A percentile compares a stretch with the other conserved stretches of the same genome.
These are phyloP conservation scores for Pseudomonodictys pantanalensis DNA, from an alignment of 495 filamentous ascomycete genomes.

Conservation along the genomic window DNA sequence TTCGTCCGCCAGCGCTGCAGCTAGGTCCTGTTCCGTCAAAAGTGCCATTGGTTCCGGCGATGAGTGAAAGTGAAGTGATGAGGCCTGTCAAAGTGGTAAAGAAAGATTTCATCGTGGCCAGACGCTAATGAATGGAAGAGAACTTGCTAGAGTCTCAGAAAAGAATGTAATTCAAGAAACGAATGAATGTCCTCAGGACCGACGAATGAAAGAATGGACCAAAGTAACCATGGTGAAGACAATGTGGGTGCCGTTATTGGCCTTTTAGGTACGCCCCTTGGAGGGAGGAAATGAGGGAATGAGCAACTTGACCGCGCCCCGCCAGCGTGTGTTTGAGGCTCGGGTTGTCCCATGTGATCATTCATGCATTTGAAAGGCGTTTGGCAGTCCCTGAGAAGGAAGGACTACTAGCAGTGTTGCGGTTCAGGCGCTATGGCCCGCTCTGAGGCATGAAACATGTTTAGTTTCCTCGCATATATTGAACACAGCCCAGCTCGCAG, in stretches of 20 bases:
- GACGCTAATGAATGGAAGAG: slow-evolving; percentile 13
- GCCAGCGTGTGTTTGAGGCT: too few species aligned
- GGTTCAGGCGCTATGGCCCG: neutral
- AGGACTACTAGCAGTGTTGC: neutral
- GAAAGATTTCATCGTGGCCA: slow-evolving; percentile 13
- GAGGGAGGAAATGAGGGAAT: too few species aligned
- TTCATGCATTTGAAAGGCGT: too few species aligned
- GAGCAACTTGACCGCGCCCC: too few species aligned
- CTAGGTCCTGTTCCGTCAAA: neutral
- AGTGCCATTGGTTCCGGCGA: neutral
- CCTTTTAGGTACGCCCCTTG: too few species aligned
- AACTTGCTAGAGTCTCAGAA: slow-evolving; percentile 6
- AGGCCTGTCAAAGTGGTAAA: slow-evolving; percentile 2
- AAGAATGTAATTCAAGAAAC: slow-evolving; percentile 1
- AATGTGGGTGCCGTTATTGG: too few species aligned
- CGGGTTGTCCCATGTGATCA: too few species aligned
- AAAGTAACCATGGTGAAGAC: too few species aligned
- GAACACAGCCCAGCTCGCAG: neutral
- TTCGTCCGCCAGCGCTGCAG: neutral
- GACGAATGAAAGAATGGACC: slow-evolving; percentile 10
- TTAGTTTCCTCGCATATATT: neutral
- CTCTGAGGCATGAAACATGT: neutral
- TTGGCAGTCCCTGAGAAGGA: too few species aligned
- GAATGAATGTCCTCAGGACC: neutral
- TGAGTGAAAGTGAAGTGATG: neutral